Evolutionary conservation across 164 flowering plant species (phyloP).

Genomic region (Nelumbo lutea): DNA sequence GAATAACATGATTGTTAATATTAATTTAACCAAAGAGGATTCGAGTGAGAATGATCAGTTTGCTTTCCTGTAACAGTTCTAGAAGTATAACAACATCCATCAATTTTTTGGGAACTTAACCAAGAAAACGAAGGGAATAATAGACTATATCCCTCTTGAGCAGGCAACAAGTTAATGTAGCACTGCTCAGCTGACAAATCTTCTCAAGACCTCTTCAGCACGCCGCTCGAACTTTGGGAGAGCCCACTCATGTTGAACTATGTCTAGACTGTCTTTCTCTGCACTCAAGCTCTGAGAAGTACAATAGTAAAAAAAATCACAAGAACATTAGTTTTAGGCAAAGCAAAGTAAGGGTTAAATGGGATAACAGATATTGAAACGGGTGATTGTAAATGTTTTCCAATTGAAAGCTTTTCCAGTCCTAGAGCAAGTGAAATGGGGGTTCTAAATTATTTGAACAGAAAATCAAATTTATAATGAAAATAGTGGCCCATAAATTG

Average conservation of each 20-base stretch:
- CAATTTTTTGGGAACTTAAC: background rate
- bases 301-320: background rate
- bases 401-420: too few species aligned
- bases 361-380: background rate
- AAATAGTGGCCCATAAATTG: too few species aligned
- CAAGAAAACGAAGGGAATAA: too few species aligned
- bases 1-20: too few species aligned
- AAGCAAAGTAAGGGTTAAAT: background rate
- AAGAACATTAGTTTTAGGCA: background rate
- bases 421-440: too few species aligned
- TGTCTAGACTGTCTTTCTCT: conserved; percentile 90
- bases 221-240: conserved; percentile 87
- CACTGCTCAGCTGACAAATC: conserved; percentile 28
- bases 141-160: background rate
- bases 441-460: background rate
- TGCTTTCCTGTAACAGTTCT: too few species aligned
- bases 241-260: conserved; percentile 91
- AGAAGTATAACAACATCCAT: background rate
- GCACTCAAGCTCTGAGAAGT: conserved; percentile 69
- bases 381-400: too few species aligned
- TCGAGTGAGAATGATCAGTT: too few species aligned
- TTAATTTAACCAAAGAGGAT: too few species aligned
- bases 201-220: conserved; percentile 77
- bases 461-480: background rate
- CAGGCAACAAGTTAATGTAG: background rate